Conservation (phyloP, 2,329 filamentous ascomycete species). For the Fusarium caatingaense region DNA sequence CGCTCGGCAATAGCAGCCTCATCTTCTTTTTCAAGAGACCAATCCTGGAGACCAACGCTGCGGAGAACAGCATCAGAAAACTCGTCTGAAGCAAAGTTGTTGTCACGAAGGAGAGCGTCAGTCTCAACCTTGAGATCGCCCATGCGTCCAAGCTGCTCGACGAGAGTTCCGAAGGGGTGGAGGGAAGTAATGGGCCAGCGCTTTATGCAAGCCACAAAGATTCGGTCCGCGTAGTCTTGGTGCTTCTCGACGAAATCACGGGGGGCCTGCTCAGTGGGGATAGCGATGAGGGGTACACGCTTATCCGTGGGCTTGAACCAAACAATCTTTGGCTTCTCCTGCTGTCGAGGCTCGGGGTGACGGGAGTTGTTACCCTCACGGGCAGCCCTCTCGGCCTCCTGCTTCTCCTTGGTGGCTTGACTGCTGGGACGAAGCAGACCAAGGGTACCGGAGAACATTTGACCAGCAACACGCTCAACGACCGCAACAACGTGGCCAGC, state of each 20-base stretch:
- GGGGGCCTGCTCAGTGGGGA: conserved; percentile 96
- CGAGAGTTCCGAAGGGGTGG: conserved; percentile 96
- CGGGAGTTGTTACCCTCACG: conserved; percentile 81
- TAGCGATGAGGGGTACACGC: conserved; percentile 96
- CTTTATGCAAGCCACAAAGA: conserved; percentile 99
- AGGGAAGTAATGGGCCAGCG: conserved; percentile 99
- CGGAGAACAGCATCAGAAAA: conserved; percentile 97
- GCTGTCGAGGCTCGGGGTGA: conserved; percentile 79
- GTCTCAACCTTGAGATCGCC: conserved; percentile 98
- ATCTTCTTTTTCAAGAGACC: conserved; percentile 86
- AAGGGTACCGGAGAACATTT: conserved; percentile 98
- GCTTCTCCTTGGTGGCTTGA: conserved; percentile 99
- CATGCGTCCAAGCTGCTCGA: conserved; percentile 97
- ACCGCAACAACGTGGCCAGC: conserved; percentile 97
- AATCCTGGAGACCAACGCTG: conserved; percentile 91
- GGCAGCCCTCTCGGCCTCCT: conserved; percentile 94
- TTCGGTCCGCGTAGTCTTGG: conserved; percentile 95
- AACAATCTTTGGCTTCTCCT: conserved; percentile 99
- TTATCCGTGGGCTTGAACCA: conserved; percentile 99
- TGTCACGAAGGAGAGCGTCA: conserved; percentile 94
- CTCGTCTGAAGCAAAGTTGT: conserved; percentile 98
- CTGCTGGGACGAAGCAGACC: conserved; percentile 95
- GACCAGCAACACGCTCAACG: conserved; percentile 94
- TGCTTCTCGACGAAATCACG: conserved; percentile 99
- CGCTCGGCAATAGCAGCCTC: conserved; percentile 78